Conservation (phyloP, 2,329 filamentous ascomycete genomes). For the Microdochium trichocladiopsis region DNA sequence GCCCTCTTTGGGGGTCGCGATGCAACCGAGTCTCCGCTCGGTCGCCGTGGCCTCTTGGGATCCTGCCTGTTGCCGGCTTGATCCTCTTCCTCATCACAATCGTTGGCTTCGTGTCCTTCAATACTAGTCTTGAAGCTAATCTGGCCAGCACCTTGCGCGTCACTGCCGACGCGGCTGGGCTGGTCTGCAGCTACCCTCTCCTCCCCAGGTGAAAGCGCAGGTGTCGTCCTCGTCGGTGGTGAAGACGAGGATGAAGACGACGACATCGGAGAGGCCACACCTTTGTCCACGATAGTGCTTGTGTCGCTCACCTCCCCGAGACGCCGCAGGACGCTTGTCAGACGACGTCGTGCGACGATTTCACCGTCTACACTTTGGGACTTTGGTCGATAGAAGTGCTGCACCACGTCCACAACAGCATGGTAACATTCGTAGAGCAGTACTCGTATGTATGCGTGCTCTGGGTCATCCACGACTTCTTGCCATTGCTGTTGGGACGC, state of each 20-base stretch:
- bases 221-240: background rate
- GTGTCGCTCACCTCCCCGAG: slow-evolving; percentile 32
- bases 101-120: no score
- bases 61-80: slow-evolving; percentile 7
- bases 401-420: slow-evolving; percentile 42
- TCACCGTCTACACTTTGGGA: slow-evolving; percentile 41
- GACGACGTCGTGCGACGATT: slow-evolving; percentile 42
- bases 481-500: no score
- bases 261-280: background rate
- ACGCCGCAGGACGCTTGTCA: slow-evolving; percentile 37
- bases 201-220: no score
- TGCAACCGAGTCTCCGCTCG: slow-evolving; percentile 22
- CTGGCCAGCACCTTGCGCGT: no score
- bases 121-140: no score
- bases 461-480: slow-evolving; percentile 32
- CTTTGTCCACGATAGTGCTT: background rate
- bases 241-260: background rate
- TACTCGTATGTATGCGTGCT: slow-evolving; percentile 36
- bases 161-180: no score
- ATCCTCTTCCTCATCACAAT: no score
- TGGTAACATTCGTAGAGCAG: slow-evolving; percentile 54
- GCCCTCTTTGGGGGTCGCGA: slow-evolving; percentile 37
- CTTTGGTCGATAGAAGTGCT: slow-evolving; percentile 46
- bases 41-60: slow-evolving; percentile 23
- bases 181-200: no score